Evolutionary conservation across 495 filamentous ascomycete species (phyloP).

Genomic region (Lentithecium fluviatile): DNA sequence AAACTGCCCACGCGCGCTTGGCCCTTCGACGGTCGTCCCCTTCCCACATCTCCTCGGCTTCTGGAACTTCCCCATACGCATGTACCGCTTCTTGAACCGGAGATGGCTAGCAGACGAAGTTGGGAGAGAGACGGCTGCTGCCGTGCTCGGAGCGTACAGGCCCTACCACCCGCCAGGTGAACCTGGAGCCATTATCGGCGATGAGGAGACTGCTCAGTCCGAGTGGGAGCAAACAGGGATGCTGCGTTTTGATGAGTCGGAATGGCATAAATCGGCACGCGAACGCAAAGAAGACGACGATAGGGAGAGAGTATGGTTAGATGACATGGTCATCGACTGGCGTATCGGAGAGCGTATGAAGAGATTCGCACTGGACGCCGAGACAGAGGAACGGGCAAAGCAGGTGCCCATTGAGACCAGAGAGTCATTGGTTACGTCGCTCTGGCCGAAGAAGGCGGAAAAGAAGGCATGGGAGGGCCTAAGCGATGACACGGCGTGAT

Average conservation of each 20-base stretch:
- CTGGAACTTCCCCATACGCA: constrained; percentile 79
- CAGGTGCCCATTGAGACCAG: constrained; percentile 62
- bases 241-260: constrained; percentile 73
- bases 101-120: constrained; percentile 81
- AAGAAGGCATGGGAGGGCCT: constrained; percentile 30
- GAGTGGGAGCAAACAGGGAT: constrained; percentile 66
- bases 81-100: constrained; percentile 87
- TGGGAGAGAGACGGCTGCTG: constrained; percentile 83
- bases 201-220: background rate
- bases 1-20: constrained; percentile 58
- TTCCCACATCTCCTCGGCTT: constrained; percentile 94
- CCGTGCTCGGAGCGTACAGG: constrained; percentile 67
- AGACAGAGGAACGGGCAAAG: constrained; percentile 66
- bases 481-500: background rate
- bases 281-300: constrained; percentile 54
- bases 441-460: constrained; percentile 25
- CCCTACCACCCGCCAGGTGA: constrained; percentile 44
- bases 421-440: constrained; percentile 45
- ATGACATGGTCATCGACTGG: constrained; percentile 72
- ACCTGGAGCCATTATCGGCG: constrained; percentile 2
- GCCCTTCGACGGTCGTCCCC: constrained; percentile 66
- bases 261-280: constrained; percentile 82
- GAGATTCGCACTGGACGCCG: constrained; percentile 60
- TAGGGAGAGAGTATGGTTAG: constrained; percentile 64
- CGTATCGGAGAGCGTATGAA: constrained; percentile 81